phyloP scores from a whole-genome alignment of 805 yeast species.

The Yueomyces sinensis region DNA sequence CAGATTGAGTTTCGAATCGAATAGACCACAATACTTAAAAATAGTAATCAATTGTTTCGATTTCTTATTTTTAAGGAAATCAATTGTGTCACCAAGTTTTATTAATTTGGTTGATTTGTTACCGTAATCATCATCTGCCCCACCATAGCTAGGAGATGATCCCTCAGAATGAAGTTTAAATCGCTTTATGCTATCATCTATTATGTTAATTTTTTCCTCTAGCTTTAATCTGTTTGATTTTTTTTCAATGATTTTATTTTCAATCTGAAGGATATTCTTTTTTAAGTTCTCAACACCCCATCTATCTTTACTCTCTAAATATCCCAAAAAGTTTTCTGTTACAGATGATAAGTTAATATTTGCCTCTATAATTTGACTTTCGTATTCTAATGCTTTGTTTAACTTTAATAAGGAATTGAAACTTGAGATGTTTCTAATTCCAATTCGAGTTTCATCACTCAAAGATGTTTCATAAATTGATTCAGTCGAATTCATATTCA shows the following conservation, averaged over 20 bases:
- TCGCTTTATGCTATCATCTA: no score
- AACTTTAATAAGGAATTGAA: slow-evolving; percentile 17
- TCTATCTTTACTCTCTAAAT: background rate
- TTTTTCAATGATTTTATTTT: slow-evolving; percentile 1
- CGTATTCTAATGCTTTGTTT: slow-evolving; percentile 18
- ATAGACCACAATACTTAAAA: slow-evolving; percentile 6
- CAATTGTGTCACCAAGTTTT: slow-evolving; percentile 8
- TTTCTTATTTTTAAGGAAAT: slow-evolving; percentile 7
- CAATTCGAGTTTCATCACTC: slow-evolving; percentile 1
- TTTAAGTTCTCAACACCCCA: slow-evolving; percentile 3
- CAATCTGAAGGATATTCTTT: slow-evolving; percentile 3
- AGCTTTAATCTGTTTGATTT: background rate
- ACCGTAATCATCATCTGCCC: slow-evolving; percentile 10
- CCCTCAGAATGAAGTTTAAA: background rate
- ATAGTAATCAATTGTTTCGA: slow-evolving; percentile 10
- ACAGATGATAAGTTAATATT: slow-evolving; percentile 4
- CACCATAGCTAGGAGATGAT: slow-evolving; percentile 4
- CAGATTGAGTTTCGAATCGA: slow-evolving; percentile 5
- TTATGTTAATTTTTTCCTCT: background rate
- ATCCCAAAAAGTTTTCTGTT: slow-evolving; percentile 5
- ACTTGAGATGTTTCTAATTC: slow-evolving; percentile 11
- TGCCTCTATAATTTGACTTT: slow-evolving; percentile 12
- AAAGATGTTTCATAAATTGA: no score
- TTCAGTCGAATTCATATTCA: no score
- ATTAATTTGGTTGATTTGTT: slow-evolving; percentile 12